Conservation (phyloP, 352 stramenopile genomes). For the Globisporangium recalcitrans region DNA sequence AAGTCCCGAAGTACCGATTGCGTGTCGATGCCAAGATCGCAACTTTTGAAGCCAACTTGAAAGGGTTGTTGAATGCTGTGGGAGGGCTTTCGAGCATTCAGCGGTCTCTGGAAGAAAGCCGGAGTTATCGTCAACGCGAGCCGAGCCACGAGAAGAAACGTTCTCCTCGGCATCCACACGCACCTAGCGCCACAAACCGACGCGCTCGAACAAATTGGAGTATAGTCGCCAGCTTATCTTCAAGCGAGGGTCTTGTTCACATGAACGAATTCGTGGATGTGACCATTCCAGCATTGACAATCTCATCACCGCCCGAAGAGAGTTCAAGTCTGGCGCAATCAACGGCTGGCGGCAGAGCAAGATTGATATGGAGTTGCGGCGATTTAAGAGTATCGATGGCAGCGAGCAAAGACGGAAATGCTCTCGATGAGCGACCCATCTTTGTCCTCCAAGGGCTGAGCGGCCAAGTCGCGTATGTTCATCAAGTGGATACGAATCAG, state of each 20-base stretch:
- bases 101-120: not conserved
- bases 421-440: not conserved
- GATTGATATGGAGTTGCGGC: constrained; percentile 9
- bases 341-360: not conserved
- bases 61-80: not conserved
- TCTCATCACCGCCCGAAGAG: constrained; percentile 1
- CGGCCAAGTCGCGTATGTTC: constrained; percentile 8
- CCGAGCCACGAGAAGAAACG: not conserved
- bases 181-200: not conserved
- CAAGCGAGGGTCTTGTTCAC: not conserved
- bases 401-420: not conserved
- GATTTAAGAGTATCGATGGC: constrained; percentile 5
- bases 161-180: not conserved
- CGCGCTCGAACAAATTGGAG: constrained; percentile 10
- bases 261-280: constrained; percentile 14
- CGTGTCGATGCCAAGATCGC: not conserved
- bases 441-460: constrained; percentile 2
- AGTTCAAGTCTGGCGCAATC: not conserved
- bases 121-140: not conserved
- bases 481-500: constrained; percentile 2
- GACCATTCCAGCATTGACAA: constrained; percentile 5
- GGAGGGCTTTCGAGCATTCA: not conserved
- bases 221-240: not conserved
- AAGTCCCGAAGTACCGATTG: constrained; percentile 6
- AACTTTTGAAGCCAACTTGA: constrained; percentile 8